These are phyloP conservation scores for Ormosia emarginata DNA, from an alignment of 306 rosid genomes.

Conservation along the genomic window DNA sequence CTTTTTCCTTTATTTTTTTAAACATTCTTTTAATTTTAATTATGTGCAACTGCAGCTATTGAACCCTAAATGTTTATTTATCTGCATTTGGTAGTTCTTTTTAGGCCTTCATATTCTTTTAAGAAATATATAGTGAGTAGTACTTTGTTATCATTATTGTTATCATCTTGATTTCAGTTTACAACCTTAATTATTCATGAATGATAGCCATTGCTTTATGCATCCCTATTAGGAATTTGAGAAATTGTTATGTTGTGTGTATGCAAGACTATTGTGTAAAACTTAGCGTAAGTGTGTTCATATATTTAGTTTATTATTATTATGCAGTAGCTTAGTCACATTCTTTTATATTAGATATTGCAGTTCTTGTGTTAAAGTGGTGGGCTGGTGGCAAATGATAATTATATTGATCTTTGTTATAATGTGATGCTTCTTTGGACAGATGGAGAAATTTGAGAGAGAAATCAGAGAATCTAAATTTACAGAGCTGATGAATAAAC, in stretches of 20 bases:
- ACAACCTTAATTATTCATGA: background rate
- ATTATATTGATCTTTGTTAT: constrained; percentile 11
- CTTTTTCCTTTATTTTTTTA: background rate
- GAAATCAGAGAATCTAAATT: constrained; percentile 81
- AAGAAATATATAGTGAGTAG: background rate
- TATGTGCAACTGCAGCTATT: background rate
- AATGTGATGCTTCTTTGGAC: constrained; percentile 22
- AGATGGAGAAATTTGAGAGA: constrained; percentile 96
- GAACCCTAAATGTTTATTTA: background rate
- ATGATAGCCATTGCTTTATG: background rate
- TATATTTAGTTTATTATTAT: background rate
- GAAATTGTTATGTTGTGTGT: background rate
- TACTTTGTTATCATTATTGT: background rate
- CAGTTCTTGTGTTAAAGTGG: background rate
- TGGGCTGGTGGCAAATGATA: background rate
- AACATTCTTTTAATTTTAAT: background rate
- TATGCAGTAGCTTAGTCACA: background rate
- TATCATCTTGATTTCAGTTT: constrained; percentile 6
- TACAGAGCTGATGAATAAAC: constrained; percentile 91
- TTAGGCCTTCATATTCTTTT: background rate
- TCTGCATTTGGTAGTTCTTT: background rate
- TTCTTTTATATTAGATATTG: background rate
- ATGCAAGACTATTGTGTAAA: background rate
- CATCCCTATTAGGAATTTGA: background rate
- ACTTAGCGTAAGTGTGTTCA: background rate